Evolutionary conservation across 129 eudicot species (phyloP).

Genomic region (Artemisia tridentata): DNA sequence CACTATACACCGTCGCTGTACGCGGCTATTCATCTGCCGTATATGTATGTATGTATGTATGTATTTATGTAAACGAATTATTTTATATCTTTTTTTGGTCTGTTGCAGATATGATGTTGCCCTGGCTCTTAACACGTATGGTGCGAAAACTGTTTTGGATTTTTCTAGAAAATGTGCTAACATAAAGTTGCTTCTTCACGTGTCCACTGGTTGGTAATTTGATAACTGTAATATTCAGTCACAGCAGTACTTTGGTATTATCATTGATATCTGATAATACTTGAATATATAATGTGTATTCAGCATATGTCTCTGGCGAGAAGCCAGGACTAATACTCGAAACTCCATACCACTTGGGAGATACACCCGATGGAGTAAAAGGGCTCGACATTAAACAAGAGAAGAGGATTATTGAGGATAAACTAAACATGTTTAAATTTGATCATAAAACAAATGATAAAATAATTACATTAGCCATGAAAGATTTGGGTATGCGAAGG

Average conservation of each 20-base stretch:
- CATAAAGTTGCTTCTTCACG: constrained; percentile 63
- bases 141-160: constrained; percentile 52
- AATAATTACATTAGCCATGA: constrained; percentile 41
- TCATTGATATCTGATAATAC: neutral
- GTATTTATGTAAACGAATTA: too few species aligned
- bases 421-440: constrained; percentile 27
- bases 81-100: neutral
- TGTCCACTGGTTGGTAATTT: constrained; percentile 64
- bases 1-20: too few species aligned
- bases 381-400: constrained; percentile 55
- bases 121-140: constrained; percentile 59
- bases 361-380: constrained; percentile 48
- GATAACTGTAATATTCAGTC: too few species aligned
- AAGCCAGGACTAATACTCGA: constrained; percentile 53
- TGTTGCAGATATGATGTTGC: constrained; percentile 64
- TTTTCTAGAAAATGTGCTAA: constrained; percentile 61
- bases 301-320: constrained; percentile 78
- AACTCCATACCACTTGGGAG: constrained; percentile 50
- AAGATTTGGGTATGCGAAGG: constrained; percentile 69
- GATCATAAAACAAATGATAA: constrained; percentile 32
- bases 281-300: neutral
- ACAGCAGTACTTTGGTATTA: too few species aligned
- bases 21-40: too few species aligned
- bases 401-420: constrained; percentile 43
- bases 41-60: too few species aligned